Conservation (phyloP, 2,329 filamentous ascomycete genomes). For the Trichoderma endophyticum region DNA sequence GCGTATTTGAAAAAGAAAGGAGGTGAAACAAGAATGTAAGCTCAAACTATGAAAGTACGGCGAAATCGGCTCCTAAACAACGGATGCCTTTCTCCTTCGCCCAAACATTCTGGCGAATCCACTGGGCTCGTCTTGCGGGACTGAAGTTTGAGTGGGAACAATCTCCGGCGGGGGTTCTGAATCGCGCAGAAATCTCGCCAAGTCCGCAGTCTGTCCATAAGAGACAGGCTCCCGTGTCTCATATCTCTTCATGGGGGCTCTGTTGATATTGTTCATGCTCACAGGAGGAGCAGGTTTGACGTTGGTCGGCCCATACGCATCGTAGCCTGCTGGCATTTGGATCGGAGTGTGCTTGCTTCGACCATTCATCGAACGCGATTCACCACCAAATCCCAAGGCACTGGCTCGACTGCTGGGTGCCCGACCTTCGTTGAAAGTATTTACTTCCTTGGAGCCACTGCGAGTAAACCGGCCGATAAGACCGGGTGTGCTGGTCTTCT, state of each 20-base stretch:
- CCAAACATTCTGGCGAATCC: slow-evolving; percentile 49
- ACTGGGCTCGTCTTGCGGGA: slow-evolving; percentile 38
- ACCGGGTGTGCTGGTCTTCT: slow-evolving; percentile 62
- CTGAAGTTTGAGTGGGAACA: slow-evolving; percentile 24
- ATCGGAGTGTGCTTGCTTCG: slow-evolving; percentile 51
- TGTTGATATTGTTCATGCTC: slow-evolving; percentile 39
- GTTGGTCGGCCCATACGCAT: slow-evolving; percentile 38
- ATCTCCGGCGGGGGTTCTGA: slow-evolving; percentile 58
- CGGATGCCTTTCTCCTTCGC: slow-evolving; percentile 46
- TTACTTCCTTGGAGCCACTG: slow-evolving; percentile 28
- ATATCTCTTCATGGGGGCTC: slow-evolving; percentile 56
- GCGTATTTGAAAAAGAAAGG: neutral
- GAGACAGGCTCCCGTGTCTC: slow-evolving; percentile 52
- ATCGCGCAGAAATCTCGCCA: slow-evolving; percentile 70
- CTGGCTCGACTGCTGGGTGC: slow-evolving; percentile 41
- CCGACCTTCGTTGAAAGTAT: slow-evolving; percentile 29
- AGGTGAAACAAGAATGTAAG: neutral
- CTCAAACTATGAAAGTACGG: neutral
- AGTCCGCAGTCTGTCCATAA: slow-evolving; percentile 59
- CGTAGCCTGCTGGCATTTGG: slow-evolving; percentile 46
- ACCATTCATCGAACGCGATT: slow-evolving; percentile 17
- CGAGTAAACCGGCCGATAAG: slow-evolving; percentile 58
- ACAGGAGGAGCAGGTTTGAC: slow-evolving; percentile 26
- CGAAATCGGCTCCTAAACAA: slow-evolving; percentile 24
- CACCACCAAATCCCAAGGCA: slow-evolving; percentile 18